Percentiles rank a stretch among this genome's conserved stretches.
Evolutionary conservation across 495 filamentous ascomycete species (phyloP).

Genomic region (Cairneyella variabilis): DNA sequence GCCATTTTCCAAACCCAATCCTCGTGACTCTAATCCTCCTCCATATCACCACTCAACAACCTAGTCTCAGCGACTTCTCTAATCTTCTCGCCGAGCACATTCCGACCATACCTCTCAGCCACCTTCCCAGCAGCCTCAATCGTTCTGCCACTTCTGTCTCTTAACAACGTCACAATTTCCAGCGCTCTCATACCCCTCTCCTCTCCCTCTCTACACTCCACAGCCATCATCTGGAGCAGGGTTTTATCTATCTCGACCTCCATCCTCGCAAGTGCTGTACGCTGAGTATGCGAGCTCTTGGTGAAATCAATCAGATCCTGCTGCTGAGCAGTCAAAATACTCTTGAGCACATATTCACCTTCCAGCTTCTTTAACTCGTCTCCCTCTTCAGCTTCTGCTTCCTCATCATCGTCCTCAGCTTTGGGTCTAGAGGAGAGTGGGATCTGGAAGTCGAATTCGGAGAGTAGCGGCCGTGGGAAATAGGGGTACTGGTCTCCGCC

Average conservation of each 20-base stretch:
- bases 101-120: conserved; percentile 70
- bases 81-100: conserved; percentile 83
- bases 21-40: conserved; percentile 25
- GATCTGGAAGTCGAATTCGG: conserved; percentile 88
- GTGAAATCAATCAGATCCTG: conserved; percentile 65
- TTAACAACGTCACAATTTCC: conserved; percentile 74
- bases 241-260: conserved; percentile 84
- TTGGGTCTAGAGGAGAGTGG: conserved; percentile 57
- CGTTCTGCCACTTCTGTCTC: conserved; percentile 76
- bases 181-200: conserved; percentile 91
- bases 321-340: conserved; percentile 64
- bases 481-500: conserved; percentile 90
- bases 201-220: conserved; percentile 88
- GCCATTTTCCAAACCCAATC: neutral
- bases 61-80: conserved; percentile 43
- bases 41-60: conserved; percentile 20
- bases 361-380: conserved; percentile 50
- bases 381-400: conserved; percentile 34
- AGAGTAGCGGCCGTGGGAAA: conserved; percentile 88
- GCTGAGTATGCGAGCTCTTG: conserved; percentile 53
- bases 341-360: conserved; percentile 74
- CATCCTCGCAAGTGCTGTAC: conserved; percentile 60
- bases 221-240: conserved; percentile 81
- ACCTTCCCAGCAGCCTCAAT: conserved; percentile 81
- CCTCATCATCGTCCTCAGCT: conserved; percentile 24